Evolutionary conservation across 2,329 filamentous ascomycete species (phyloP), one percentile per base, ranked within the genome.

Genomic region (Dichotomopilus funicola): DNA sequence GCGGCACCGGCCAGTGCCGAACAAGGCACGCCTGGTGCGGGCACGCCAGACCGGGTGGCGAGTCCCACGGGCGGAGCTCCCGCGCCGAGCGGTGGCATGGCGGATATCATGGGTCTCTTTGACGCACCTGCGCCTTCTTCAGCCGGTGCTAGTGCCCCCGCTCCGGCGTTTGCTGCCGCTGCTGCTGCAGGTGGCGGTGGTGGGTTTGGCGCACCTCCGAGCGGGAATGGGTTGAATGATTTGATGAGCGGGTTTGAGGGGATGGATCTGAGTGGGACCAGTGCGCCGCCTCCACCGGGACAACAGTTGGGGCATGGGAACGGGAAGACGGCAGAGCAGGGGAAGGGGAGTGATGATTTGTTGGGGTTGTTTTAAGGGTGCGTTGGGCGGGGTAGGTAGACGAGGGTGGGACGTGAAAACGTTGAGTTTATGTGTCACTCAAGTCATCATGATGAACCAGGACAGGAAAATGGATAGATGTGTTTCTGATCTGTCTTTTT

Each of bases 241-340:
- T 75, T 99, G 66, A 87, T 96, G 77, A 90, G 90, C 67, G 91
- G 91, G 0, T 95, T 99, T 67, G 88, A 85, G 34, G 84, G 83
- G 4, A 77, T 99, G 73, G 85, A 89, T 72, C 76, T 99, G 67
- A 81, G 84, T 47, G 83, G 81, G 42, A 73, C 75, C 12, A 81
- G 76, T 61, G 81, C 85, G 62, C 83, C 87, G 13, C 79, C 87
- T 36, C 85, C 87, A 12, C 76, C 86, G 4, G 75, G 77, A 65
- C 68, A 83, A 61, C 72, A 71, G 64, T 71, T 71, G 46, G 66
- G 65, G 10, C 64, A 69, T 19, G 66, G 56, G 38, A 57, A 51
- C 13, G 56, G 55, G 49, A 46, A 51, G 48, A 37, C 49, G 35
- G 50, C n/a, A 4, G 53, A 55, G 33, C 58, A 54, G 43, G 54